These are phyloP conservation scores for Tausonia pullulans DNA, from an alignment of 1,284 basidiomycete species.

Conservation along the genomic window DNA sequence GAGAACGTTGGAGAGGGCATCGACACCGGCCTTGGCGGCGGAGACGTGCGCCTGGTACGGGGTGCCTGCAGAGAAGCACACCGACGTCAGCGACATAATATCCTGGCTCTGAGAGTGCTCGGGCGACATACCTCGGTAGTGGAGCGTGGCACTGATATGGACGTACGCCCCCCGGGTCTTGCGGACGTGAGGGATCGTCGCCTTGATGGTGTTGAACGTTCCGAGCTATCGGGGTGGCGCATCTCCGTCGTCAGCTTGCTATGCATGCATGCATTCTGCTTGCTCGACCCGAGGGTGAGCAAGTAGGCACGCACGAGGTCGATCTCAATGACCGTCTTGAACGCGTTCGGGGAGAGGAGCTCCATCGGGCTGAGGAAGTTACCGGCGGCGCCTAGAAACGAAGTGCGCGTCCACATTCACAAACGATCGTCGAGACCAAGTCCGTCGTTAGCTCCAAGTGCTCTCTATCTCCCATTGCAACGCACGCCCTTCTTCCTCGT, in stretches of 20 bases:
- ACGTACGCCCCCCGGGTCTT: slow-evolving; percentile 70
- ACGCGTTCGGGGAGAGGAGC: slow-evolving; percentile 71
- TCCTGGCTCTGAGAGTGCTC: not conserved
- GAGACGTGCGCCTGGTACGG: slow-evolving; percentile 87
- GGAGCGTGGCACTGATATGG: slow-evolving; percentile 82
- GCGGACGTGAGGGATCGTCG: slow-evolving; percentile 64
- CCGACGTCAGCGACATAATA: not conserved
- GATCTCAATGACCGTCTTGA: slow-evolving; percentile 87
- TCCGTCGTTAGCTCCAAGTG: too few species aligned
- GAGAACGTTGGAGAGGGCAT: slow-evolving; percentile 70
- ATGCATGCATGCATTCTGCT: not conserved
- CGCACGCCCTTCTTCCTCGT: too few species aligned
- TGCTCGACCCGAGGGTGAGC: not conserved
- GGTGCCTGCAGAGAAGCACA: slow-evolving; percentile 43
- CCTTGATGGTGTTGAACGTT: slow-evolving; percentile 89
- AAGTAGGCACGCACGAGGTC: slow-evolving; percentile 53
- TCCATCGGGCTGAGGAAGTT: slow-evolving; percentile 80
- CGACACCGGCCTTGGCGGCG: slow-evolving; percentile 89
- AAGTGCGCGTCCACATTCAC: too few species aligned
- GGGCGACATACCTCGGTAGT: slow-evolving; percentile 55
- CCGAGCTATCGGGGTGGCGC: slow-evolving; percentile 49
- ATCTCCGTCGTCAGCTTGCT: not conserved
- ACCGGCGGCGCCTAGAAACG: slow-evolving; percentile 60
- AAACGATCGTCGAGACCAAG: too few species aligned
- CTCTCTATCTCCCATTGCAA: too few species aligned